Percentiles rank a stretch among this genome's conserved stretches.
phyloP scores from a whole-genome alignment of 805 yeast genomes.

The Sporopachydermia quercuum region DNA sequence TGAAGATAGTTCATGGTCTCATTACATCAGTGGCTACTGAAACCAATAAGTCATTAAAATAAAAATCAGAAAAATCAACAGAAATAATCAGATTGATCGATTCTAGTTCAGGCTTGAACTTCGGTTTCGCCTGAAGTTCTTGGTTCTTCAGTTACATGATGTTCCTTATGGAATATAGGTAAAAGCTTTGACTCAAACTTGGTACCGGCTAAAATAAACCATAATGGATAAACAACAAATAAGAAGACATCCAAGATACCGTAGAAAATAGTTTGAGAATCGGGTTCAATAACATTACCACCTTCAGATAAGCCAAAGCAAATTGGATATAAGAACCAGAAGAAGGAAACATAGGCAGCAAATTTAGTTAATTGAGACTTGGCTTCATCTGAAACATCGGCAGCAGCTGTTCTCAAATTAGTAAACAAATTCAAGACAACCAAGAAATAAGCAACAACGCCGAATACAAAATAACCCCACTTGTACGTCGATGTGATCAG shows the following conservation, averaged over 20 bases:
- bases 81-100: no score
- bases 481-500: conserved; percentile 41
- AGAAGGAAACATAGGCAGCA: conserved; percentile 15
- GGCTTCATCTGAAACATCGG: no score
- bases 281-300: conserved; percentile 45
- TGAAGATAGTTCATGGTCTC: no score
- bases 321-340: conserved; percentile 36
- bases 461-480: conserved; percentile 57
- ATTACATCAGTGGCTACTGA: no score
- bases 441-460: conserved; percentile 27
- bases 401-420: conserved; percentile 9
- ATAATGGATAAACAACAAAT: conserved; percentile 22
- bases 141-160: neutral
- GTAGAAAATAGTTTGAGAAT: conserved; percentile 42
- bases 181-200: no score
- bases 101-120: no score
- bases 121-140: neutral
- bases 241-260: conserved; percentile 40
- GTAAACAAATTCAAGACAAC: conserved; percentile 12
- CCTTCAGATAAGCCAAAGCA: conserved; percentile 45
- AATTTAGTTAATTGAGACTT: conserved; percentile 6
- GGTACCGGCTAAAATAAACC: no score
- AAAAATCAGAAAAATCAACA: no score
- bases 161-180: neutral
- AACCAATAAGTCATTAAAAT: no score